phyloP scores from a whole-genome alignment of 768 basidiomycete genomes.

The Russula lepida region DNA sequence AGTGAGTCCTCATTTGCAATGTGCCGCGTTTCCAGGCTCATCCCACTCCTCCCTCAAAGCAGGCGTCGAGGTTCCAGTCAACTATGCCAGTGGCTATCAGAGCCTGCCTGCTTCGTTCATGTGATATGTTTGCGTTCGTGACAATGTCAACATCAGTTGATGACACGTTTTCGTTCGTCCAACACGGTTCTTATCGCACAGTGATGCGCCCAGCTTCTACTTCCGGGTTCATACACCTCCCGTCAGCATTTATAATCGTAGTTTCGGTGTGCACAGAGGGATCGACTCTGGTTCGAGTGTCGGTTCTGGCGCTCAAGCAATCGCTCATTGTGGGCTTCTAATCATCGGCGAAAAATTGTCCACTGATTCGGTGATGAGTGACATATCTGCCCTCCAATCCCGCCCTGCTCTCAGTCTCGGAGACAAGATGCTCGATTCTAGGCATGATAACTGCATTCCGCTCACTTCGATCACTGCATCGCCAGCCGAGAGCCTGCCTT shows the following conservation, averaged over 20 bases:
- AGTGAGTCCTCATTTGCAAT: too few relatives aligned
- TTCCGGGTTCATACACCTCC: slow-evolving; percentile 59
- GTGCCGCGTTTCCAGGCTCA: too few relatives aligned
- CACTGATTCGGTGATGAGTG: slow-evolving; percentile 57
- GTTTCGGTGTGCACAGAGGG: slow-evolving; percentile 41
- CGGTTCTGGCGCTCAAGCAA: slow-evolving; percentile 51
- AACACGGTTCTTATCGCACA: slow-evolving; percentile 38
- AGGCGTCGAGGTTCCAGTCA: slow-evolving; percentile 65
- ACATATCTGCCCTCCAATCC: slow-evolving; percentile 51
- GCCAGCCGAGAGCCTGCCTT: slow-evolving; percentile 39
- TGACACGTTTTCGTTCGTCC: slow-evolving; percentile 64
- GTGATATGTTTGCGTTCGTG: slow-evolving; percentile 51
- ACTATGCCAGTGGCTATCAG: slow-evolving; percentile 47
- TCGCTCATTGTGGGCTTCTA: slow-evolving; percentile 51
- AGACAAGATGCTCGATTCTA: slow-evolving; percentile 80
- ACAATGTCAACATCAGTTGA: slow-evolving; percentile 39
- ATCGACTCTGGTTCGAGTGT: slow-evolving; percentile 52
- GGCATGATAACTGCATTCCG: slow-evolving; percentile 42
- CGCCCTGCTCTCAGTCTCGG: slow-evolving; percentile 74
- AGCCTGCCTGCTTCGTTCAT: slow-evolving; percentile 51
- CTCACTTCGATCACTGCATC: slow-evolving; percentile 60
- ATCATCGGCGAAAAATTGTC: slow-evolving; percentile 46
- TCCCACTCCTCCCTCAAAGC: too few relatives aligned
- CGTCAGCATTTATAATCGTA: slow-evolving; percentile 64
- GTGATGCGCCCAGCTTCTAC: slow-evolving; percentile 73